These are phyloP conservation scores for Fragaria nilgerrensis DNA, from an alignment of 306 rosid species.

Conservation along the genomic window DNA sequence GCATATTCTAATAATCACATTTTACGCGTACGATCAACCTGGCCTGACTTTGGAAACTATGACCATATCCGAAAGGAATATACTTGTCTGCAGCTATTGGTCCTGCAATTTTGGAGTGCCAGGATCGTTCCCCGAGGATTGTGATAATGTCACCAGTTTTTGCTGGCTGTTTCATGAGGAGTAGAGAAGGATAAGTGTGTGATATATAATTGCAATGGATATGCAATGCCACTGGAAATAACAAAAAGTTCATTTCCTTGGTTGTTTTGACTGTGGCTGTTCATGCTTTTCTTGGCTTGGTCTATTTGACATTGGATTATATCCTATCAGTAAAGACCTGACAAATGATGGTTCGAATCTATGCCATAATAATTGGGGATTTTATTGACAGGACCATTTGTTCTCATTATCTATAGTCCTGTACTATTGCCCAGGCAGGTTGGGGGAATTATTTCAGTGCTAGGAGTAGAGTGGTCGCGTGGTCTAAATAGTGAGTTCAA, in stretches of 20 bases:
- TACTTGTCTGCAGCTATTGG: neutral
- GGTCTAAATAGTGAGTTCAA: neutral
- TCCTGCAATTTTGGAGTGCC: constrained; percentile 8
- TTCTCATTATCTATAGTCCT: neutral
- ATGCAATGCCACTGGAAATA: neutral
- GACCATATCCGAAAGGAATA: neutral
- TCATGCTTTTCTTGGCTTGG: neutral
- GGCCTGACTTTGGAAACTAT: neutral
- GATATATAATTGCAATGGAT: neutral
- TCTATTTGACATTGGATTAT: neutral
- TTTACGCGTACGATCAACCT: neutral
- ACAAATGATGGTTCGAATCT: neutral
- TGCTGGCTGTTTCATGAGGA: neutral
- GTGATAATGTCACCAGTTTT: neutral
- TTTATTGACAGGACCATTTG: neutral
- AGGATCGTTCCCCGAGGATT: constrained; percentile 24
- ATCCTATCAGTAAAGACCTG: neutral
- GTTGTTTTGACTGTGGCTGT: neutral
- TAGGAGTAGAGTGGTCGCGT: neutral
- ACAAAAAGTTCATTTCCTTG: neutral
- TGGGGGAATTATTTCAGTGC: neutral
- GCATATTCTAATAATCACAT: neutral
- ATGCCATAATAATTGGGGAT: neutral
- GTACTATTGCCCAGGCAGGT: neutral
- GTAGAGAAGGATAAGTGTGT: neutral